Percentiles rank a stretch among this genome's conserved stretches.
These are phyloP conservation scores for Dysphania ambrosioides DNA, from an alignment of 148 eudicot genomes.

Conservation along the genomic window DNA sequence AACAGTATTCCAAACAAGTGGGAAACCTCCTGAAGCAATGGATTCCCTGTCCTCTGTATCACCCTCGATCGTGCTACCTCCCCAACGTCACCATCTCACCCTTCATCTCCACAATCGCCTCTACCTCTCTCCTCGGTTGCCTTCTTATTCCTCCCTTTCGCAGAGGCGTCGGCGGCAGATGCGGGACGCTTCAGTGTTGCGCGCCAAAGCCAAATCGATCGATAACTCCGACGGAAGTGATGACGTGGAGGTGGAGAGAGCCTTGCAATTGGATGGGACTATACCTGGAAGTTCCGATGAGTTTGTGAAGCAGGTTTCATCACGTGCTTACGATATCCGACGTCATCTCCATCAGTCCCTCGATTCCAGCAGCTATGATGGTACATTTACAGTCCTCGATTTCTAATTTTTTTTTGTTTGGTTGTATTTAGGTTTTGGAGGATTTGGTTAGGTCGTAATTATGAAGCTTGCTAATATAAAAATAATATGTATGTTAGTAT, in stretches of 20 bases:
- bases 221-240: constrained; percentile 17
- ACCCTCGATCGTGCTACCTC: constrained; percentile 50
- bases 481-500: no score
- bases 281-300: constrained; percentile 77
- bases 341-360: constrained; percentile 71
- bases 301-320: constrained; percentile 85
- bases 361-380: constrained; percentile 87
- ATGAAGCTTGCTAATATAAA: not conserved
- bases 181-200: constrained; percentile 17
- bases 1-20: not conserved
- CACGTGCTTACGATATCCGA: constrained; percentile 90
- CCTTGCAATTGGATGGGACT: constrained; percentile 72
- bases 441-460: not conserved
- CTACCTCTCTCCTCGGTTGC: constrained; percentile 10
- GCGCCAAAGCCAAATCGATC: not conserved
- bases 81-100: constrained; percentile 28
- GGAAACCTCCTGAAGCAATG: constrained; percentile 29
- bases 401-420: not conserved
- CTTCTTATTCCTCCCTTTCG: constrained; percentile 14
- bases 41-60: constrained; percentile 77
- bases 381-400: no score
- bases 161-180: constrained; percentile 27
- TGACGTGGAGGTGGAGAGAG: constrained; percentile 66
- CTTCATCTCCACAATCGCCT: not conserved
- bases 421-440: no score